These are phyloP conservation scores for Botrytis fabae DNA, from an alignment of 2,329 filamentous ascomycete genomes.

Conservation along the genomic window DNA sequence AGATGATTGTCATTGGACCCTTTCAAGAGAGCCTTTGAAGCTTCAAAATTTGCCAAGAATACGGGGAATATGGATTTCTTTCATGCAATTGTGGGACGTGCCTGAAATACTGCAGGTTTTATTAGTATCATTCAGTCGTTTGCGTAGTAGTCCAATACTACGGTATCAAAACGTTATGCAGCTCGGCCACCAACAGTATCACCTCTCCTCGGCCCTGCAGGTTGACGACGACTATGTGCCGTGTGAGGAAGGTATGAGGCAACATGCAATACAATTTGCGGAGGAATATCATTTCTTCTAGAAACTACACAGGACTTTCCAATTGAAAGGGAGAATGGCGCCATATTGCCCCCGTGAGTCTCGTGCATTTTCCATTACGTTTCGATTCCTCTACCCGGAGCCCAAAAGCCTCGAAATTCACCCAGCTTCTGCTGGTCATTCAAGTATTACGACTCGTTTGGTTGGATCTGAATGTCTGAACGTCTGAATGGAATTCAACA, in stretches of 20 bases:
- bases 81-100: not conserved
- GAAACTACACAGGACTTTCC: constrained; percentile 1
- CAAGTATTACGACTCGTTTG: constrained; percentile 13
- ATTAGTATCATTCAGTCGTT: not conserved
- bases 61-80: not conserved
- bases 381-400: constrained; percentile 18
- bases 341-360: constrained; percentile 17
- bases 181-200: not conserved
- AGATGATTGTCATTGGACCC: not conserved
- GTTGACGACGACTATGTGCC: not conserved
- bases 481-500: not conserved
- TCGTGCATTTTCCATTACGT: constrained; percentile 24
- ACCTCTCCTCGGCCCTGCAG: constrained; percentile 9
- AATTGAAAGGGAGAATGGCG: constrained; percentile 18
- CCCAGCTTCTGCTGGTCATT: constrained; percentile 1
- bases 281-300: not conserved
- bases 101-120: not conserved
- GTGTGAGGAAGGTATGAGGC: not conserved
- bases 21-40: not conserved
- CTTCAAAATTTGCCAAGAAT: not conserved
- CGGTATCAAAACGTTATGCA: not conserved
- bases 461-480: constrained; percentile 16
- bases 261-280: not conserved
- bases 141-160: not conserved
- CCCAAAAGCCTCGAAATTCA: constrained; percentile 10